A percentile compares a stretch with the other conserved stretches of the same genome.
These are phyloP conservation scores for Turnera subulata DNA, from an alignment of 345 rosid genomes.

Conservation along the genomic window DNA sequence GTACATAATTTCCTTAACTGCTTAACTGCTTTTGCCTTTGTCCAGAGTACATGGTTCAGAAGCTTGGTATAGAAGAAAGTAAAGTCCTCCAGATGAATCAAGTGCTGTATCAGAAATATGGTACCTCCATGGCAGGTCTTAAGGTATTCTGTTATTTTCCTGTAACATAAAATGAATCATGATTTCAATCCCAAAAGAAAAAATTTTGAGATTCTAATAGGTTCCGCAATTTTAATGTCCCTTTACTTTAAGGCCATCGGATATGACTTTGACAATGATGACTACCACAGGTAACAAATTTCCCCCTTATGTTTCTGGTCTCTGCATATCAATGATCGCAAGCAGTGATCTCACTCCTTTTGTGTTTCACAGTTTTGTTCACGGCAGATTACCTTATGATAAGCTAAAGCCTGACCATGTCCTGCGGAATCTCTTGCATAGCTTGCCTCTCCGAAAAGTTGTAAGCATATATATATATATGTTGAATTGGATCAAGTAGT, in stretches of 20 bases:
- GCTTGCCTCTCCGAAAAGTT: slow-evolving; percentile 21
- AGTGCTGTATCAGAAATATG: slow-evolving; percentile 17
- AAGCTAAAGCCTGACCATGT: slow-evolving; percentile 22
- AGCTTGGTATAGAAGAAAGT: slow-evolving; percentile 12
- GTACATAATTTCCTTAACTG: background rate
- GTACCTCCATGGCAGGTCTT: slow-evolving; percentile 25
- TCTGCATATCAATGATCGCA: background rate
- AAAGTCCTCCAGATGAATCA: slow-evolving; percentile 6
- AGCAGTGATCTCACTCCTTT: background rate
- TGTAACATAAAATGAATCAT: no score
- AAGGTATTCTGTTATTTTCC: slow-evolving; percentile 2
- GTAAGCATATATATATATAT: slow-evolving; percentile 1
- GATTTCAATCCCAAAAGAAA: no score
- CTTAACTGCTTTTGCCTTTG: background rate
- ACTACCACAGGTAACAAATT: slow-evolving; percentile 15
- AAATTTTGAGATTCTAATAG: background rate
- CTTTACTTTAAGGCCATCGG: slow-evolving; percentile 17
- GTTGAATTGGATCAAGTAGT: background rate
- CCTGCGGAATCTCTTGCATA: slow-evolving; percentile 15
- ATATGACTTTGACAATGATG: slow-evolving; percentile 23
- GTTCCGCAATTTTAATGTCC: background rate
- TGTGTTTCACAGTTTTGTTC: slow-evolving; percentile 14
- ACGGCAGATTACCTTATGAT: slow-evolving; percentile 22
- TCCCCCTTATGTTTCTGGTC: background rate
- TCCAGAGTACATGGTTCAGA: slow-evolving; percentile 19